These are phyloP conservation scores for Neurospora intermedia DNA, from an alignment of 495 filamentous ascomycete genomes.

Conservation along the genomic window DNA sequence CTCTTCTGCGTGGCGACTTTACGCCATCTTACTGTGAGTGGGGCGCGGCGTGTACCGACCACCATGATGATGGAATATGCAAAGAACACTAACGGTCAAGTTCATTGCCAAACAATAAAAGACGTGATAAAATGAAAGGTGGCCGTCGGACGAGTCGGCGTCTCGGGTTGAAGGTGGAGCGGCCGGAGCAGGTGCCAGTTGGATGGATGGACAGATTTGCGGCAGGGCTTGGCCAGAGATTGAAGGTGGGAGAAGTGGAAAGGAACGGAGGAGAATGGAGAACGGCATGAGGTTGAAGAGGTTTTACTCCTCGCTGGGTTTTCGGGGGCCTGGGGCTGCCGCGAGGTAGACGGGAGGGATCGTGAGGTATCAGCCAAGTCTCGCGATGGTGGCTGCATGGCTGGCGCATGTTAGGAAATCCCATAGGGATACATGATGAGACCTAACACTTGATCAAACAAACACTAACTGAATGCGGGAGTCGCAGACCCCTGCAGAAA, in stretches of 20 bases:
- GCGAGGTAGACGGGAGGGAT: background rate
- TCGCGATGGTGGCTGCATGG: conserved; percentile 17
- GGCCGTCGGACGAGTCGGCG: background rate
- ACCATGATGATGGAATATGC: background rate
- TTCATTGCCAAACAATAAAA: background rate
- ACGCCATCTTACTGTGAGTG: background rate
- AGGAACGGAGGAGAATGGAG: conserved; percentile 5
- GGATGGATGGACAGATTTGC: background rate
- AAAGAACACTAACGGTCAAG: background rate
- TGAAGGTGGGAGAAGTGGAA: background rate
- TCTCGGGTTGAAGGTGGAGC: background rate
- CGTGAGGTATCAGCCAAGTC: conserved; percentile 14
- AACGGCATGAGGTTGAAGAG: conserved; percentile 16
- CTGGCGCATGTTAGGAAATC: background rate
- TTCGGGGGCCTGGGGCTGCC: background rate
- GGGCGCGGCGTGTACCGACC: background rate
- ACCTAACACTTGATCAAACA: background rate
- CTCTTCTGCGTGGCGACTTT: background rate
- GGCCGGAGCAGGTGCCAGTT: background rate
- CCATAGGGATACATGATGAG: too few relatives aligned
- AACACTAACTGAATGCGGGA: conserved; percentile 11
- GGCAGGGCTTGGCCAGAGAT: background rate
- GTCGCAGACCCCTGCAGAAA: conserved; percentile 20
- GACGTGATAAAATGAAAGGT: background rate
- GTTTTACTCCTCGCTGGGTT: conserved; percentile 4